Base-by-base conservation (phyloP, 2,329 filamentous ascomycete genomes). In the Hypoxylon sp. region DNA sequence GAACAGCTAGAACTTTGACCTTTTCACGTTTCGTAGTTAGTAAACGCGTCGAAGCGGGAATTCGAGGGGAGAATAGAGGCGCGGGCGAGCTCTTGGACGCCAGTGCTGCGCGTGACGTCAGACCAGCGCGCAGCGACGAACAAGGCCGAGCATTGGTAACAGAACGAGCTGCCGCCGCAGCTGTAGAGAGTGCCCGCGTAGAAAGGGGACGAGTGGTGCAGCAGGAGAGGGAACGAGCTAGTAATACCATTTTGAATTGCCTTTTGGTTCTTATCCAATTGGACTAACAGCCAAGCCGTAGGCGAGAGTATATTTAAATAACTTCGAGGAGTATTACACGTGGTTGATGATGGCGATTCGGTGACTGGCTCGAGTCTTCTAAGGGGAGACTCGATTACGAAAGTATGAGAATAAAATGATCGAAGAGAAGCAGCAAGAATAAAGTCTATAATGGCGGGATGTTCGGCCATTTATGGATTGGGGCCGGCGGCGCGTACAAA, bases 1-100 rank as follows among this genome's bases (percentile, higher is more conserved):
- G 89, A 76, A 97, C 93, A 79, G 94, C 87, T 80, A 98, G 91
- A 84, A 98, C 93, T 86, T 98, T 98, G 85, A 94, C 94, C 94
- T 98, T 80, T 82, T 82, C 79, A 79, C 78, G 80, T 75, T 74
- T 70, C 69, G 80, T 81, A 75, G 84, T 86, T 78, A 86, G 84
- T 82, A 82, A 87, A 83, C 88, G 88, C 75, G 85, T 85, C 73
- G 90, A 85, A 78, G 87, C 86, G 69, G 82, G 79, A 73, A 81
- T 76, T 77, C 79, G 76, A 48, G 64, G 63, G 50, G 53, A 69
- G 60, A 68, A 72, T 28, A 71, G 60, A 53, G 86, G 74, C 83
- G 73, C 66, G 51, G 72, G 38, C 58, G 60, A 53, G 52, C 62
- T 72, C 63, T 67, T 73, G 32, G 69, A 69, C 59, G 67, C 61